phyloP scores from a whole-genome alignment of 1,284 basidiomycete species.

The Psilocybe mexicana region DNA sequence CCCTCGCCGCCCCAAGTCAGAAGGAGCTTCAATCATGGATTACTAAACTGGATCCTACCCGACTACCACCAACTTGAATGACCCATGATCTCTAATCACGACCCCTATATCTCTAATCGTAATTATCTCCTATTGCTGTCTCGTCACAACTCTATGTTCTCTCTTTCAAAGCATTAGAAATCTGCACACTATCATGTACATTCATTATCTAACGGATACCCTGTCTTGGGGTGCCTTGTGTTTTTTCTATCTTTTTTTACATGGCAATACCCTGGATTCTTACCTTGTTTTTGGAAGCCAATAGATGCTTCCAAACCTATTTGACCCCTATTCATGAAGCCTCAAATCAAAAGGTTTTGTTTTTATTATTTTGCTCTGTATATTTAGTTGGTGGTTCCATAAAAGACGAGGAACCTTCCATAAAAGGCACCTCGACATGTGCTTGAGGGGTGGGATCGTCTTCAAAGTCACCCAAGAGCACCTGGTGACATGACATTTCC shows the following conservation, averaged over 20 bases:
- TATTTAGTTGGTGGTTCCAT: constrained; percentile 4
- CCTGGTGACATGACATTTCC: too few species aligned
- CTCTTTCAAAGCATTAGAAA: constrained; percentile 19
- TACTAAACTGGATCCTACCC: constrained; percentile 77
- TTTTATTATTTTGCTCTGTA: neutral
- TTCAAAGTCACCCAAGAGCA: too few species aligned
- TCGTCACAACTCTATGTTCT: constrained; percentile 15
- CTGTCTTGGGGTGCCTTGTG: constrained; percentile 2
- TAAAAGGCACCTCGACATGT: constrained; percentile 9
- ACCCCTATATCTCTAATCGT: constrained; percentile 14
- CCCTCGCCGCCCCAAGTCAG: constrained; percentile 73
- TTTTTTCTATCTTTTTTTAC: constrained; percentile 3
- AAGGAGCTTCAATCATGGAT: constrained; percentile 87
- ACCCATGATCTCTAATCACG: constrained; percentile 20
- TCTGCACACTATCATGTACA: constrained; percentile 26
- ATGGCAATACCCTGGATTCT: constrained; percentile 9
- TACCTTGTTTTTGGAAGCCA: neutral
- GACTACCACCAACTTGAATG: constrained; percentile 43
- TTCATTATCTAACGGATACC: constrained; percentile 14
- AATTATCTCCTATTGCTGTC: constrained; percentile 20
- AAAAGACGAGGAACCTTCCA: constrained; percentile 19
- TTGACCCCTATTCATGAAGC: constrained; percentile 3
- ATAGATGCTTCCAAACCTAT: neutral
- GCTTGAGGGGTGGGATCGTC: neutral
- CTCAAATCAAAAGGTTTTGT: neutral